These are phyloP conservation scores for Alternaria infectoria DNA, from an alignment of 2,329 filamentous ascomycete genomes.

Conservation along the genomic window DNA sequence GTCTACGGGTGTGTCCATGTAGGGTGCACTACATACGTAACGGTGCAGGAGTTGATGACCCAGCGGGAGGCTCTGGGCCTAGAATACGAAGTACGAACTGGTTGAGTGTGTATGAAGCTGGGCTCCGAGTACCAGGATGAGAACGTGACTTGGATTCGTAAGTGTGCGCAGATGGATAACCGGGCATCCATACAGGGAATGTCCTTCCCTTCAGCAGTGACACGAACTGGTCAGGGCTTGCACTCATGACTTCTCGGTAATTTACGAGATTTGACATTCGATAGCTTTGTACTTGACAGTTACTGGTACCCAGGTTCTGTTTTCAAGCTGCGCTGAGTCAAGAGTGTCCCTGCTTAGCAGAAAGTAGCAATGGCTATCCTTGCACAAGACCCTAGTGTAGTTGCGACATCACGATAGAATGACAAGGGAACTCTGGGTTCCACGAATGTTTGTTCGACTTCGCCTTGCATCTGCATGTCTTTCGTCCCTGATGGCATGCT, in stretches of 20 bases:
- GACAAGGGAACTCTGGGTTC: neutral
- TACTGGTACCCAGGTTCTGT: neutral
- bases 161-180: neutral
- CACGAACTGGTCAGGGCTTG: neutral
- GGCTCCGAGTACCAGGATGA: neutral
- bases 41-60: neutral
- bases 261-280: neutral
- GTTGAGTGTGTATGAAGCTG: neutral
- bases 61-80: neutral
- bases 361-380: neutral
- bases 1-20: neutral
- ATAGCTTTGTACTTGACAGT: neutral
- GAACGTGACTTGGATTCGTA: neutral
- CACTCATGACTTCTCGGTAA: neutral
- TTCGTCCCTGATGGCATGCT: neutral
- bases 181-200: neutral
- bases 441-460: neutral
- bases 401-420: neutral
- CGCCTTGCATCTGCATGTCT: neutral
- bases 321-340: neutral
- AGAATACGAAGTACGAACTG: neutral
- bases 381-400: neutral
- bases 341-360: neutral
- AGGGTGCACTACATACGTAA: neutral
- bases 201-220: neutral